Base-by-base conservation (phyloP, 305 asterid species). In the Plantago lanceolata region DNA sequence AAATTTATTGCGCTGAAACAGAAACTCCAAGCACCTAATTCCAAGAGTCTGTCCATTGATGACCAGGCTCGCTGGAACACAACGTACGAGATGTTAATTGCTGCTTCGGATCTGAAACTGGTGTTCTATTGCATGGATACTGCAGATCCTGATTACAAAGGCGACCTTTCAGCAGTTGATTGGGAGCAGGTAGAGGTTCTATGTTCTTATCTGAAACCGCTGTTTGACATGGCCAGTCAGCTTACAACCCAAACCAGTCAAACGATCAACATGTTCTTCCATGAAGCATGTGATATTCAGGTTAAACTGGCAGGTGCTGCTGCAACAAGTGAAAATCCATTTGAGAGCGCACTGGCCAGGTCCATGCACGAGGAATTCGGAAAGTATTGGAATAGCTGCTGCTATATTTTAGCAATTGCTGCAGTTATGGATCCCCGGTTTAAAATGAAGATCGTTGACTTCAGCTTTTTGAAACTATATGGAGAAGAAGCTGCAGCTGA, bases 351-450 rank as follows among this genome's bases (percentile, higher is more conserved):
- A 54, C 80, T 93, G 56, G 80, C 94, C 0, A 85, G 81, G 60
- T 61, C 80, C 8, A 89, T 89, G 94, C 87, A 79, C 55, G 94
- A 85, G 68, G 88, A 78, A 37, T 93, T 93, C 9, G 86, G 87
- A 19, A 79, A 67, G 4, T 93, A 93, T 80, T 93, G 97, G 97
- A 84, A 69, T 71, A 85, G 85, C 52, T 75, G 85, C 65, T 93
- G 94, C 68, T 82, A 77, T 68, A 76, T 87, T 26, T 75, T 93
- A 44, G 94, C 99, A 0, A 78, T 83, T 6, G 94, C 99, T 0
- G 99, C 87, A 13, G 96, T 93, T 12, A 79, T 93, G 95, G 99
- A 90, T 69, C 99, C 99, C 8, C 78, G 99, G 31, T 93, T 89
- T 84, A 93, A 89, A 74, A 80, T 90, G 86, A 92, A 89, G 65